Conservation (phyloP, 495 filamentous ascomycete genomes). For the Pseudotulostoma volvatum region DNA sequence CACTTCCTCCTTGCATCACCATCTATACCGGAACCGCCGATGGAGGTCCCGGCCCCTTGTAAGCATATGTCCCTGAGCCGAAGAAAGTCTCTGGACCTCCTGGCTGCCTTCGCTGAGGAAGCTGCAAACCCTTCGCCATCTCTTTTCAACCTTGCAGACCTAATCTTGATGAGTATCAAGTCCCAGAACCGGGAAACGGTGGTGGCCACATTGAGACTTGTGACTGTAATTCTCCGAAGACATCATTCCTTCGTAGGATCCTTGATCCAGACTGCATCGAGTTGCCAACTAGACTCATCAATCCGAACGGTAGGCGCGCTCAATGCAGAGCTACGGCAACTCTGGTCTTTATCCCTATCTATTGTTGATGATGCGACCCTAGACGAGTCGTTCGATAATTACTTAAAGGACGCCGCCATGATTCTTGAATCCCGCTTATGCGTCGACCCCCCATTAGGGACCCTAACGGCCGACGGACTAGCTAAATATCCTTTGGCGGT, state of each 20-base stretch:
- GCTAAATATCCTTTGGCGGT: conserved; percentile 26
- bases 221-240: conserved; percentile 67
- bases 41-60: conserved; percentile 18
- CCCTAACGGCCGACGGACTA: conserved; percentile 3
- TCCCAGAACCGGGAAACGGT: conserved; percentile 80
- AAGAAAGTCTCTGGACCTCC: conserved; percentile 72
- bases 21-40: conserved; percentile 15
- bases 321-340: conserved; percentile 58
- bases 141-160: conserved; percentile 82
- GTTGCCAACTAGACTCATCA: conserved; percentile 9
- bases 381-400: conserved; percentile 64
- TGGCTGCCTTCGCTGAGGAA: conserved; percentile 54
- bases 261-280: conserved; percentile 45
- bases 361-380: conserved; percentile 55
- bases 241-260: conserved; percentile 75
- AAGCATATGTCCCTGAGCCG: conserved; percentile 49
- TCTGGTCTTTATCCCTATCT: conserved; percentile 55
- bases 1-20: conserved; percentile 77
- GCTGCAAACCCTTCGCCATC: conserved; percentile 58
- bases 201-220: conserved; percentile 67
- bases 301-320: conserved; percentile 63
- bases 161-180: conserved; percentile 70
- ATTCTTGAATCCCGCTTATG: conserved; percentile 60
- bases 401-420: conserved; percentile 61
- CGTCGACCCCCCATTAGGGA: conserved; percentile 9